Base-by-base conservation (phyloP, 106 monocot species). In the Narthecium ossifragum region DNA sequence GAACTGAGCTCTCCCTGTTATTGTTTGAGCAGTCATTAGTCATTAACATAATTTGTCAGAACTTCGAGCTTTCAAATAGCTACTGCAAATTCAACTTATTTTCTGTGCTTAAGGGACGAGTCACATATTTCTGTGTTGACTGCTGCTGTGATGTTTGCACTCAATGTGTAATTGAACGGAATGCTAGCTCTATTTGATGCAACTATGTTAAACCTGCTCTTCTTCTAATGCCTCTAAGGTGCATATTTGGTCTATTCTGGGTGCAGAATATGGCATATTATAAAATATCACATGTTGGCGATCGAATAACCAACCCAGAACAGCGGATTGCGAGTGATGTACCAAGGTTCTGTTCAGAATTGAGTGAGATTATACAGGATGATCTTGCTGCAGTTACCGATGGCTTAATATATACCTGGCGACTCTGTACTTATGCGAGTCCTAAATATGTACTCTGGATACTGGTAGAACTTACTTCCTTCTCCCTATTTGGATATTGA, bases 361-460 rank as follows among this genome's bases (percentile, higher is more conserved):
- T 99, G 43, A 99, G 98, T 73, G 98, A 91, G 36, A 84, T 99
- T 77, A 79, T 99, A 60, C 98, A 88, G 61, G 98, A 99, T 18
- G 98, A 99, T 75, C 84, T 99, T 31, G 71, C 55, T 64, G 90
- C 98, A 36, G 87, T 99, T 58, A 61, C 85, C 47, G 98, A 99
- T 64, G 88, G 81, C 25, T 49, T 99, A 22, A 66, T 99, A 32
- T 99, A 99, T 71, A 84, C 88, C 10, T 99, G 91, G 91, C 87
- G 98, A 20, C 88, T 99, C 8, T 99, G 98, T 82, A 88, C 98
- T 57, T 99, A 99, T 77, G 87, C 98, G 52, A 99, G 98, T 67
- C 98, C 98, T 54, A 99, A 91, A 86, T 99, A 99, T 88, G 79
- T 88, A 10, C 59, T 91, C 12, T 99, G 98, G 98, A 99, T 99